phyloP scores from a whole-genome alignment of 108 stramenopile species.

The Conticribra weissflogii region DNA sequence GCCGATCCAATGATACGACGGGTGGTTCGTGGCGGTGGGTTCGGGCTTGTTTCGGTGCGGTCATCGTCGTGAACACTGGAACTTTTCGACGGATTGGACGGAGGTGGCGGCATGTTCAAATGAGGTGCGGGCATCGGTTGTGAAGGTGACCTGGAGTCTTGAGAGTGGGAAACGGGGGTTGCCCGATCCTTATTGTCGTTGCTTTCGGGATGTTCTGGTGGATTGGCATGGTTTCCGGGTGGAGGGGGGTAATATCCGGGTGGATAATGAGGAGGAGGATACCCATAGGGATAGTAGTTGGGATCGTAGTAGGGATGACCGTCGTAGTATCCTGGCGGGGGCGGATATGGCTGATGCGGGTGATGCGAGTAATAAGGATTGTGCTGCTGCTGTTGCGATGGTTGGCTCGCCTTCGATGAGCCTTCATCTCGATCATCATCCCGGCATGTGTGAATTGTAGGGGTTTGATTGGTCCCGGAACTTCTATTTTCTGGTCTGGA shows the following conservation, averaged over 20 bases:
- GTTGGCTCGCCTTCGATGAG: not conserved
- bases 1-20: conserved; percentile 69
- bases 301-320: conserved; percentile 2
- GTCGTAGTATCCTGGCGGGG: not conserved
- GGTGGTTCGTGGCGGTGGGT: conserved; percentile 22
- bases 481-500: too few relatives aligned
- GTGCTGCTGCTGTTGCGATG: not conserved
- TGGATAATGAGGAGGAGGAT: conserved; percentile 9
- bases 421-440: not conserved
- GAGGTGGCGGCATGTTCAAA: not conserved
- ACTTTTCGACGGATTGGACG: not conserved
- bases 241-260: conserved; percentile 16
- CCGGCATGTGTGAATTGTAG: not conserved
- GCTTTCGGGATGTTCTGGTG: not conserved
- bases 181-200: not conserved
- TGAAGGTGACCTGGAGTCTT: not conserved
- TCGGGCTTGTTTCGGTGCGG: not conserved
- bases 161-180: not conserved
- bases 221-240: not conserved
- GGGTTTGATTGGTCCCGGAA: too few relatives aligned
- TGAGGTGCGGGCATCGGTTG: not conserved
- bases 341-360: not conserved
- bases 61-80: not conserved
- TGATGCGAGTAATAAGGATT: not conserved
- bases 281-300: conserved; percentile 4